Evolutionary conservation across 148 eudicot species (phyloP), one percentile per base, ranked within the genome.

Genomic region (Pharnaceum exiguum): DNA sequence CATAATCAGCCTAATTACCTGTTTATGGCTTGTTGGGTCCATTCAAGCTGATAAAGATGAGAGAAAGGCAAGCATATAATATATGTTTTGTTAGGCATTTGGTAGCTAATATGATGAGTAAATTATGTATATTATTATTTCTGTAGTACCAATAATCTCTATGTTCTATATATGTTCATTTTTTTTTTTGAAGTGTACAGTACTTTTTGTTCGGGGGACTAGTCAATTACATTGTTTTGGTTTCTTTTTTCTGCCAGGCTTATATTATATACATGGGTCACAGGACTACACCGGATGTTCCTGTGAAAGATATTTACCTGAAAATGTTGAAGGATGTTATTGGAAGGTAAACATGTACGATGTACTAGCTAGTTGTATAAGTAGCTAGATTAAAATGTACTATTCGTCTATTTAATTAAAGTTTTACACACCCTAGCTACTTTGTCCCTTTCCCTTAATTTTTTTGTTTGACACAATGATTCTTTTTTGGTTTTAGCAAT

Each of bases 181-280:
- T 21, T 2, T 23, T 10, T 7, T 40, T 4, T 1, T n/a, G n/a
- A n/a, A 40, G 8, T 26, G 15, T 57, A 9, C 10, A 2, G 5
- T 7, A 13, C 16, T 4, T 13, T 16, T 2, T 10, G 3, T 33
- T 0, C 24, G 2, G 10, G 10, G 15, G 0, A 15, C 3, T 23
- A 2, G 0, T 0, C 2, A 1, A n/a, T 9, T 0, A 1, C 17
- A 43, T 53, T 52, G 0, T 37, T 26, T 6, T 55, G 10, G 3
- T 10, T 24, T 26, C 2, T 17, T 17, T 43, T 16, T 17, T 19
- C 3, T 37, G 2, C 10, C 30, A 68, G 72, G 37, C 15, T 35
- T 60, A 68, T 23, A 68, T 68, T 9, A 36, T 60, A 49, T 68
- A 53, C n/a, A 68, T 68, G 72, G 72, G 72, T 10, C 31, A 60